Percentiles rank a stretch among this genome's conserved stretches.
Evolutionary conservation across 768 basidiomycete species (phyloP).

Genomic region (Lactarius evosmus): DNA sequence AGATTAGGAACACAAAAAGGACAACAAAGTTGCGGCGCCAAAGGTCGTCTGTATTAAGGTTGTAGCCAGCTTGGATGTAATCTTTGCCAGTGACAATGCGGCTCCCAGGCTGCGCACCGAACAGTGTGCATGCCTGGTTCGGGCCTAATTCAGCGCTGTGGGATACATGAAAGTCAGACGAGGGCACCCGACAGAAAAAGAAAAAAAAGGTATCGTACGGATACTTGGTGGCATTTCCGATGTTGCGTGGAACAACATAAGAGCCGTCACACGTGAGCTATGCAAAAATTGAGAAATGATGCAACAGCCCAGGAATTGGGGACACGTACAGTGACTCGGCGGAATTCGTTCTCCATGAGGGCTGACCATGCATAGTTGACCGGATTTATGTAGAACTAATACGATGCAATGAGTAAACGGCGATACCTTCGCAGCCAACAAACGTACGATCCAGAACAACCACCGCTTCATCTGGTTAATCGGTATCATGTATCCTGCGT

Average conservation of each 20-base stretch:
- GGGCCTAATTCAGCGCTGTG: conserved; percentile 63
- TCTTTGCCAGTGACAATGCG: conserved; percentile 72
- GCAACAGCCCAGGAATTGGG: conserved; percentile 35
- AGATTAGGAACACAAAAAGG: conserved; percentile 62
- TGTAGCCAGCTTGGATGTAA: conserved; percentile 65
- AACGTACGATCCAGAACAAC: conserved; percentile 81
- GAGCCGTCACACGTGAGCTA: conserved; percentile 63
- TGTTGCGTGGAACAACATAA: conserved; percentile 64
- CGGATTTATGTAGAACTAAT: conserved; percentile 80
- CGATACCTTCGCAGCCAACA: neutral
- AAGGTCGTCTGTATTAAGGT: conserved; percentile 48
- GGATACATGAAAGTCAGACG: neutral
- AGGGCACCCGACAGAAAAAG: neutral
- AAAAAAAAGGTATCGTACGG: conserved; percentile 50
- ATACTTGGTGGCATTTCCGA: conserved; percentile 52
- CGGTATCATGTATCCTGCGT: conserved; percentile 69
- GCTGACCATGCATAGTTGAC: conserved; percentile 55
- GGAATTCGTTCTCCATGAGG: conserved; percentile 85
- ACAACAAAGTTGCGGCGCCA: conserved; percentile 75
- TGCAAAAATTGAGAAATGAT: neutral
- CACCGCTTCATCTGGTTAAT: conserved; percentile 71
- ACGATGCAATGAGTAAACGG: conserved; percentile 27
- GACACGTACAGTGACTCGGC: conserved; percentile 41
- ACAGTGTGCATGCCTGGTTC: conserved; percentile 77
- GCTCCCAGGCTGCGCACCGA: conserved; percentile 58